Evolutionary conservation across 2,329 filamentous ascomycete species (phyloP).

Genomic region (Pseudocercospora macadamiae): DNA sequence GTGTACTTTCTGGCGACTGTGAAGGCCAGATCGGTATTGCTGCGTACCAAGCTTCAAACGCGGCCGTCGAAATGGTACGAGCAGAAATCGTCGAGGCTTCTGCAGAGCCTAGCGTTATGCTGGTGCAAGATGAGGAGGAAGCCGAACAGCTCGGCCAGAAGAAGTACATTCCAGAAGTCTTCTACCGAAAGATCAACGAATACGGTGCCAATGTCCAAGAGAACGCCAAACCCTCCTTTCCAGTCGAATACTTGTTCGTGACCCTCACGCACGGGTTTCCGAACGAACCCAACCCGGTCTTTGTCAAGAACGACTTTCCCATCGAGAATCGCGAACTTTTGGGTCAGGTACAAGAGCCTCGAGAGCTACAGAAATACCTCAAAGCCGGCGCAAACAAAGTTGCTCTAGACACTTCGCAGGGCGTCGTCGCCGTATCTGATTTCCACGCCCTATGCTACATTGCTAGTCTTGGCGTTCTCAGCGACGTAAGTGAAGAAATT

Average conservation of each 20-base stretch:
- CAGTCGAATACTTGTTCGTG: conserved; percentile 93
- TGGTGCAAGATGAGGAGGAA: conserved; percentile 90
- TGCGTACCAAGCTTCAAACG: conserved; percentile 92
- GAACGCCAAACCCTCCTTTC: conserved; percentile 94
- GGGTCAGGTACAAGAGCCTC: conserved; percentile 81
- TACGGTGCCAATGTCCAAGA: conserved; percentile 96
- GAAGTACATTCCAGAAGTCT: conserved; percentile 95
- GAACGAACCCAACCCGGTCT: conserved; percentile 62
- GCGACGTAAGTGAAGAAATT: conserved; percentile 64
- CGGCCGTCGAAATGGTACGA: conserved; percentile 94
- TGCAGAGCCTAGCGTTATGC: conserved; percentile 88
- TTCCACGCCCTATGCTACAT: conserved; percentile 94
- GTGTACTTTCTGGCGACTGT: conserved; percentile 91
- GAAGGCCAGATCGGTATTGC: conserved; percentile 85
- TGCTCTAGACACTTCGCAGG: conserved; percentile 61
- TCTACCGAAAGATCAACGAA: conserved; percentile 93
- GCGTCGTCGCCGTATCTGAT: conserved; percentile 75
- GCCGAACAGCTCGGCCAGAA: conserved; percentile 70
- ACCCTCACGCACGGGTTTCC: conserved; percentile 97
- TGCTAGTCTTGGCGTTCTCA: conserved; percentile 76
- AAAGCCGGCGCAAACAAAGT: conserved; percentile 58
- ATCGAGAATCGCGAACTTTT: conserved; percentile 89
- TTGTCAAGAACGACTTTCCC: conserved; percentile 78
- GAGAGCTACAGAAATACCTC: conserved; percentile 68
- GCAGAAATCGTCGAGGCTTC: conserved; percentile 95